Evolutionary conservation across 345 rosid genomes (phyloP).

Genomic region (Gossypium herbaceum): DNA sequence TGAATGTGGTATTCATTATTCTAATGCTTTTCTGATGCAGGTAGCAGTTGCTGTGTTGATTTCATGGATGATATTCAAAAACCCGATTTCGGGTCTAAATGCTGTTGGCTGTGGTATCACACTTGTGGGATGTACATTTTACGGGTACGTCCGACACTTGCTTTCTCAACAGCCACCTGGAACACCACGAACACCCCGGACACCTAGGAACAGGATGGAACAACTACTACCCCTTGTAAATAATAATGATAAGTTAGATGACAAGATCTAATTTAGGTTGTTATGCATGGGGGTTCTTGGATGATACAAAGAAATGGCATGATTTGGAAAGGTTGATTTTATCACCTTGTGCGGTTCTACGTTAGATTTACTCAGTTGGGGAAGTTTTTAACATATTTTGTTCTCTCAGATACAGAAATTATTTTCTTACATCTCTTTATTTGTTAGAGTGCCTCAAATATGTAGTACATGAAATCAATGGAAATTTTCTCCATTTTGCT

Average conservation of each 20-base stretch:
- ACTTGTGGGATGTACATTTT: slow-evolving; percentile 88
- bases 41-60: slow-evolving; percentile 94
- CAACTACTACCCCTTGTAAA: slow-evolving; percentile 84
- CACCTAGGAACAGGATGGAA: slow-evolving; percentile 76
- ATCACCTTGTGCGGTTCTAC: slow-evolving; percentile 14
- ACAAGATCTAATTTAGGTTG: slow-evolving; percentile 47
- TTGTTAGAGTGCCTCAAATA: neutral
- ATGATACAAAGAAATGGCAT: slow-evolving; percentile 1
- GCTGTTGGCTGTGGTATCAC: slow-evolving; percentile 94
- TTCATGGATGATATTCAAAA: slow-evolving; percentile 89
- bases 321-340: neutral
- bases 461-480: neutral
- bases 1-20: neutral
- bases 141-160: slow-evolving; percentile 88
- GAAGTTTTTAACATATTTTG: slow-evolving; percentile 7
- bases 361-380: slow-evolving; percentile 15
- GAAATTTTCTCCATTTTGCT: neutral
- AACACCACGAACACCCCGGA: slow-evolving; percentile 84
- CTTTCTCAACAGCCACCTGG: slow-evolving; percentile 76
- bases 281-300: slow-evolving; percentile 4
- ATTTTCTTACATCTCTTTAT: slow-evolving; percentile 16
- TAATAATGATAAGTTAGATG: slow-evolving; percentile 77
- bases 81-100: slow-evolving; percentile 83
- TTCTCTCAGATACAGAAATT: slow-evolving; percentile 18
- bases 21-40: slow-evolving; percentile 32